These are phyloP conservation scores for Xerophyta viscosa DNA, from an alignment of 106 monocot genomes.

Conservation along the genomic window DNA sequence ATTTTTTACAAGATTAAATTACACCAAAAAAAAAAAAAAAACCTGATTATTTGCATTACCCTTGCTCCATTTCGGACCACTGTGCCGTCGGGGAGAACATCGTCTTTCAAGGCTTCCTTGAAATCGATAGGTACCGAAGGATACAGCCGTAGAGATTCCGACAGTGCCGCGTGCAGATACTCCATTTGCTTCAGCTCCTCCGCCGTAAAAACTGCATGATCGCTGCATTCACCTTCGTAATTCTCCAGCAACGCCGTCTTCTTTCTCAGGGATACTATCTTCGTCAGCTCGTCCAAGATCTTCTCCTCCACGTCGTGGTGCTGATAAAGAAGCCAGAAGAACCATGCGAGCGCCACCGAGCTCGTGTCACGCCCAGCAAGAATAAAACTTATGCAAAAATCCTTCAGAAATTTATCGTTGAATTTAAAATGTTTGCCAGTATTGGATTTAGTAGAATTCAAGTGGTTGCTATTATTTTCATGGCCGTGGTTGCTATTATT, in stretches of 20 bases:
- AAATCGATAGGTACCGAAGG: constrained; percentile 88
- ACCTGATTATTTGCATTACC: too few species aligned
- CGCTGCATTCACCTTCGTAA: too few species aligned
- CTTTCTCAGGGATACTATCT: constrained; percentile 8
- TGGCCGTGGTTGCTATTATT: too few species aligned
- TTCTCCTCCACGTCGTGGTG: constrained; percentile 43
- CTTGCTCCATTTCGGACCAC: constrained; percentile 40
- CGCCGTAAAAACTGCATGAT: constrained; percentile 29
- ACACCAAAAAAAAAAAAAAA: too few species aligned
- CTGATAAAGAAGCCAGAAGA: constrained; percentile 72
- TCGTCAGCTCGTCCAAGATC: constrained; percentile 47
- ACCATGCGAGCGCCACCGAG: constrained; percentile 84
- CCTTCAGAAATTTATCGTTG: constrained; percentile 68
- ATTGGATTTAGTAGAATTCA: too few species aligned
- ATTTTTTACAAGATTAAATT: too few species aligned
- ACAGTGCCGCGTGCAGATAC: constrained; percentile 75
- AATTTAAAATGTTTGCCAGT: too few species aligned
- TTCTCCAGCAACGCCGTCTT: too few species aligned
- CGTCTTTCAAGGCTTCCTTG: constrained; percentile 67
- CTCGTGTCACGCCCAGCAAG: constrained; percentile 93
- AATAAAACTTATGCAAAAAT: constrained; percentile 93
- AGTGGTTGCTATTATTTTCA: too few species aligned
- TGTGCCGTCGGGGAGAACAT: constrained; percentile 68
- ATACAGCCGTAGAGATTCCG: constrained; percentile 81
- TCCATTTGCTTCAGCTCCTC: constrained; percentile 67